Evolutionary conservation across 2,329 filamentous ascomycete species (phyloP).

Genomic region (Exophiala mesophila): DNA sequence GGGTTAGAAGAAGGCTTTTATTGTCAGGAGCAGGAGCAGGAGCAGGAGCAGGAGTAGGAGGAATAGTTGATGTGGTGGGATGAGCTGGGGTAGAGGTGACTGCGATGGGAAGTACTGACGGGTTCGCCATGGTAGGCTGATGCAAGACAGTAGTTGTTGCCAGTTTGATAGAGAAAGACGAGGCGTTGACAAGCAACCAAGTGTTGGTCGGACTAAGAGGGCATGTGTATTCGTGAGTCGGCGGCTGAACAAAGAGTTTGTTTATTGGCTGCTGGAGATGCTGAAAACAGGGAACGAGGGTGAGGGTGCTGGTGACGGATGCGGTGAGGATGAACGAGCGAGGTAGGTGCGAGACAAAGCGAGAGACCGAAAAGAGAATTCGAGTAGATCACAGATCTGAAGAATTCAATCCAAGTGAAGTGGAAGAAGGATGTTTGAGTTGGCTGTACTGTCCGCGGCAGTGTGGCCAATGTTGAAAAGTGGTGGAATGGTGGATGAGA

Average conservation of each 20-base stretch:
- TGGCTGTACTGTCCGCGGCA: no score
- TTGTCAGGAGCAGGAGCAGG: not conserved
- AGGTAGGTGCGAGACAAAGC: not conserved
- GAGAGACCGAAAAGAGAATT: not conserved
- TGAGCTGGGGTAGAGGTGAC: no score
- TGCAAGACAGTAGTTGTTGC: slow-evolving; percentile 20
- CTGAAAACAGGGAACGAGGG: no score
- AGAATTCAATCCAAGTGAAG: no score
- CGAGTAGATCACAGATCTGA: slow-evolving; percentile 2
- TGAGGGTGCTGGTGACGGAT: no score
- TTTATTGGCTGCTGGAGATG: no score
- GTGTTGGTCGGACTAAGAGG: slow-evolving; percentile 16
- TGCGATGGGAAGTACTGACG: slow-evolving; percentile 14
- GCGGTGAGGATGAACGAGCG: not conserved
- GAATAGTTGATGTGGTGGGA: no score
- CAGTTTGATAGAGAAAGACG: slow-evolving; percentile 23
- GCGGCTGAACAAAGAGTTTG: not conserved
- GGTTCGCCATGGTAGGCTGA: slow-evolving; percentile 25
- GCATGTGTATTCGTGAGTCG: slow-evolving; percentile 6
- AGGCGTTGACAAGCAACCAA: no score
- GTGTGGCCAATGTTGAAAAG: not conserved
- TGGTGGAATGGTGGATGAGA: slow-evolving; percentile 5
- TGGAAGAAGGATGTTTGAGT: no score
- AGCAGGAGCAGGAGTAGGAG: not conserved
- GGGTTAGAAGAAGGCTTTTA: slow-evolving; percentile 9